Base-by-base conservation (phyloP, 768 basidiomycete species). In the Leccinum sublutescens region DNA sequence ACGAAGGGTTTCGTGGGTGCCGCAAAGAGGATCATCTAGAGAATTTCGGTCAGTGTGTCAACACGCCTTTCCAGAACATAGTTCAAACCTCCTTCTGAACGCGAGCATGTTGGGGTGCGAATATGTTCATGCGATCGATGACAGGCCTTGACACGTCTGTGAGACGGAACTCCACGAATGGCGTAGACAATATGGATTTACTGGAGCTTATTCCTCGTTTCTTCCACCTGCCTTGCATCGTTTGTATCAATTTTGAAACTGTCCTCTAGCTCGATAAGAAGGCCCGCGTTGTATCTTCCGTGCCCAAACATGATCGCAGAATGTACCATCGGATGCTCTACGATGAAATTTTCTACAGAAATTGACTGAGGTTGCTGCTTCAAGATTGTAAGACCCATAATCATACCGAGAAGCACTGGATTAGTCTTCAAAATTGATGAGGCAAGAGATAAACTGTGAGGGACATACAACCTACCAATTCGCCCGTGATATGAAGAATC, bases 291-390 rank as follows among this genome's bases (percentile, higher is more conserved):
- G 29, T 64, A 66, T 57, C 67, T 61, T 54, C 56, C 67, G 14
- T 62, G 61, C 23, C 67, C 67, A 57, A 66, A 66, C 62, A 68
- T 59, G 59, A 64, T 55, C 29, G 68, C 65, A 11, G 59, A 56
- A 50, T 58, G 59, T 1, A 60, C 60, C 56, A 59, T 61, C 0
- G 62, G 56, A 34, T 68, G 58, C 51, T 64, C 64, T 21, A 40
- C 53, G 14, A 64, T 33, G 36, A 62, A 62, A 33, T 57, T 57
- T 25, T 69, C 67, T 66, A 36, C 5, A 2, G 21, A 56, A 33
- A 3, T 10, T 15, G 12, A 19, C 2, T 55, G 12, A 66, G 57
- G 38, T 14, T 2, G 10, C 12, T 15, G 15, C 10, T n/a, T 38
- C 19, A 23, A 47, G 51, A 19, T 19, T 15, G n/a, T 5, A 17